Conservation (phyloP, 1,284 basidiomycete genomes). For the Sporisorium iseilematis-ciliati region DNA sequence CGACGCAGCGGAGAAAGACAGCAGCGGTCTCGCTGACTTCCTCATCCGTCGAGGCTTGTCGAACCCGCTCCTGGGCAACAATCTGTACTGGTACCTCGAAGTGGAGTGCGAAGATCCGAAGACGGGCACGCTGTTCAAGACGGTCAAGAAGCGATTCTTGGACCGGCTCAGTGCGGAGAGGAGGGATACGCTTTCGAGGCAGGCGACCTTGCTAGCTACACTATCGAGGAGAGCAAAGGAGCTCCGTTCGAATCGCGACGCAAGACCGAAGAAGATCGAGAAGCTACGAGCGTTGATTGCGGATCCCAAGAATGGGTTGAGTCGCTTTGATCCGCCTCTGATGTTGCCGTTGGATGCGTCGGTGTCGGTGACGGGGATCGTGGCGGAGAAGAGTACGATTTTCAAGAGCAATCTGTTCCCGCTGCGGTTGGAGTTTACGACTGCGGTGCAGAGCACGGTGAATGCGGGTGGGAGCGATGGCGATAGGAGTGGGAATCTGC, state of each 20-base stretch:
- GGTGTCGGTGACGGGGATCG: conserved; percentile 84
- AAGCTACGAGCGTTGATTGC: conserved; percentile 85
- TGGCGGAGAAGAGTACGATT: conserved; percentile 89
- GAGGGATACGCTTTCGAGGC: conserved; percentile 71
- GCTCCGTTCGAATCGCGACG: conserved; percentile 88
- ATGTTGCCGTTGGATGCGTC: conserved; percentile 86
- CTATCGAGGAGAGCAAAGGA: conserved; percentile 87
- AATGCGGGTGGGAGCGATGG: background rate
- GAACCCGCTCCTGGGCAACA: conserved; percentile 87
- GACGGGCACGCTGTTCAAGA: conserved; percentile 90
- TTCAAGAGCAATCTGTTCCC: conserved; percentile 98
- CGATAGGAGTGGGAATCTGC: conserved; percentile 12
- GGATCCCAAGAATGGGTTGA: conserved; percentile 82
- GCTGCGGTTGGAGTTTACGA: conserved; percentile 83
- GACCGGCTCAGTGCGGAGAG: conserved; percentile 71
- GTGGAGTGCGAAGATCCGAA: conserved; percentile 83
- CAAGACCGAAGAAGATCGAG: conserved; percentile 96
- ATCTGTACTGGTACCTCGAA: conserved; percentile 96
- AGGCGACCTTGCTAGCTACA: conserved; percentile 80
- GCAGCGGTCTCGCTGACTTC: conserved; percentile 72
- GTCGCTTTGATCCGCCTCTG: conserved; percentile 53
- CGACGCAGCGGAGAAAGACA: conserved; percentile 17
- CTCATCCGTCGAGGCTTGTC: conserved; percentile 85
- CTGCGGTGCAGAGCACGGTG: background rate
- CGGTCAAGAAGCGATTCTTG: conserved; percentile 89